These are phyloP conservation scores for Carex littledalei DNA, from an alignment of 176 grass and related monocot species.

Conservation along the genomic window DNA sequence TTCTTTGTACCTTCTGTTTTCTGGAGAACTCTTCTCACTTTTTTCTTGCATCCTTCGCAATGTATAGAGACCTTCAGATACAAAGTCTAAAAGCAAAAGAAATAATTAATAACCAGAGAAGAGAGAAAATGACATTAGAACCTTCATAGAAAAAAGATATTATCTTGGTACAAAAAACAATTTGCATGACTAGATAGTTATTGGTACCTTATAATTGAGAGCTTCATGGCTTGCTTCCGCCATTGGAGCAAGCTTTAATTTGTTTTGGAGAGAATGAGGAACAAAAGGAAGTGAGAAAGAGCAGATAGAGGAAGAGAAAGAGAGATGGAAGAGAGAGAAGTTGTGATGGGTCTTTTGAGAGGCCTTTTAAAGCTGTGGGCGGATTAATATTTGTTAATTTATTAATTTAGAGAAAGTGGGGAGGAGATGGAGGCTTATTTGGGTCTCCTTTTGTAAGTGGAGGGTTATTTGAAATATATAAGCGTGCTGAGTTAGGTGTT, in stretches of 20 bases:
- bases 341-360: slow-evolving; percentile 1
- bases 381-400: neutral
- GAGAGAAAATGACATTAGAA: neutral
- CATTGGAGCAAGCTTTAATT: slow-evolving; percentile 29
- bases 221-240: slow-evolving; percentile 59
- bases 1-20: slow-evolving; percentile 42
- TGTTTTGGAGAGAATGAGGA: neutral
- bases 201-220: slow-evolving; percentile 48
- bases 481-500: neutral
- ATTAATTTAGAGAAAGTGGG: slow-evolving; percentile 9
- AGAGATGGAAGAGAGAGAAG: neutral
- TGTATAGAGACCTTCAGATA: slow-evolving; percentile 78
- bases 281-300: neutral
- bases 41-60: slow-evolving; percentile 93
- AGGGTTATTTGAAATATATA: slow-evolving; percentile 2
- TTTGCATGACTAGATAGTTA: neutral
- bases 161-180: neutral
- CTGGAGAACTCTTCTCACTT: slow-evolving; percentile 74
- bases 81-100: slow-evolving; percentile 44
- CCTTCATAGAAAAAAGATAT: neutral
- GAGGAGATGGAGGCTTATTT: slow-evolving; percentile 16
- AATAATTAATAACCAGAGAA: neutral
- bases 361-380: neutral
- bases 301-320: neutral
- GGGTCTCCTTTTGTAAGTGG: neutral